Evolutionary conservation across 2,329 filamentous ascomycete species (phyloP).

Genomic region (Diaporthe ilicicola): DNA sequence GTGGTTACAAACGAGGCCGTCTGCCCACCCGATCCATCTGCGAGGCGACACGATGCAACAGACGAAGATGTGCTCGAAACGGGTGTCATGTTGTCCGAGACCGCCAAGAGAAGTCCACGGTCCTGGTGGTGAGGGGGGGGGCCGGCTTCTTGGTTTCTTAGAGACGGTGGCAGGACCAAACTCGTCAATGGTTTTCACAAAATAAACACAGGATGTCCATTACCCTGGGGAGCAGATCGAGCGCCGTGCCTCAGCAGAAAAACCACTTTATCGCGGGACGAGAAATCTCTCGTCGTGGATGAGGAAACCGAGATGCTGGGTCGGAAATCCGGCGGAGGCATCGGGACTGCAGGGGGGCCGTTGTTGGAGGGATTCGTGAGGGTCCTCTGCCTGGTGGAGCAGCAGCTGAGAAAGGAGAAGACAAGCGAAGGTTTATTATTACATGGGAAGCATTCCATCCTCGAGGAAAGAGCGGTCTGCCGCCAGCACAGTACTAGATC

Average conservation of each 20-base stretch:
- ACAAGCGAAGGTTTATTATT: slow-evolving; percentile 18
- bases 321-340: slow-evolving; percentile 8
- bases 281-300: background rate
- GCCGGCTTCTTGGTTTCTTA: background rate
- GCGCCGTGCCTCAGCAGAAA: background rate
- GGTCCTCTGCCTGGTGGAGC: background rate
- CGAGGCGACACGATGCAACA: background rate
- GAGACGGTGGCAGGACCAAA: background rate
- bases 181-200: background rate
- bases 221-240: background rate
- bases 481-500: background rate
- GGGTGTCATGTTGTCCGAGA: slow-evolving; percentile 9
- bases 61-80: background rate
- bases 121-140: too few species aligned
- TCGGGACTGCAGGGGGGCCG: background rate
- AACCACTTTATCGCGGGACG: background rate
- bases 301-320: slow-evolving; percentile 11
- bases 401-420: slow-evolving; percentile 9
- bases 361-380: background rate
- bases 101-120: background rate
- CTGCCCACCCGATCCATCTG: background rate
- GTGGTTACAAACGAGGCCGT: background rate
- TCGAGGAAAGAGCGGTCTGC: slow-evolving; percentile 4
- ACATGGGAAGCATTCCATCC: background rate
- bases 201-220: background rate